Evolutionary conservation across 805 yeast species (phyloP), one percentile per base, ranked within the genome.

Genomic region (Nakazawaea sp.): DNA sequence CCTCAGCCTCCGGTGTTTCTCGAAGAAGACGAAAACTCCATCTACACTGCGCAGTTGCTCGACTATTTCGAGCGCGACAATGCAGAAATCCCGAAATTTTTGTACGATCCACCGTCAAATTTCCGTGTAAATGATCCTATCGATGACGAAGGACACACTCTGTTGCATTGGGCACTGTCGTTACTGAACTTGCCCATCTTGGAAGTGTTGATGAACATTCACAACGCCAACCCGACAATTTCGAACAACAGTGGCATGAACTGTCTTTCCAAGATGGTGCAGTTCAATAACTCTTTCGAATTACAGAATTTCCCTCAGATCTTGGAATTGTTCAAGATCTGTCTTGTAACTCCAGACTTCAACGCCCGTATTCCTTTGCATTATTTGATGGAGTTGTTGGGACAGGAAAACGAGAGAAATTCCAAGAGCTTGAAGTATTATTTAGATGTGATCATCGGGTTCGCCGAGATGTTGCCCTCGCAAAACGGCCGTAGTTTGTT

Each of bases 131-230:
- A 81, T 51, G 80, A 72, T 42, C 68, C 80, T 2, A 77, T 84
- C 16, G 95, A 84, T 49, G 77, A 76, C 42, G 92, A 84, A 46
- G 90, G 90, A 0, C 88, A 84, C 50, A 78, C 89, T 0, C 75
- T 88, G 1, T 64, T 84, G 37, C 95, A 84, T 54, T 84, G 95
- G 95, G 92, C 94, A 0, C 70, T 86, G 21, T 80, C 92, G 0
- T 72, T 84, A 77, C 90, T 85, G 1, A 73, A 78, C 42, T 51
- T 70, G n/a, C 66, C 70, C 5, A 63, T 82, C 43, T 68, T 81
- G 13, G 77, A 76, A 44, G 61, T 76, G 20, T 52, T 83, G 20
- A 47, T 81, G 16, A 56, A 62, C 5, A 62, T 72, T 4, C 68
- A 77, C 42, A 76, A 81, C 18, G 84, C 86, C 2, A 77, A 78